Evolutionary conservation across 805 yeast genomes (phyloP), one percentile per base, ranked within the genome.

Genomic region (Torulaspora indica): DNA sequence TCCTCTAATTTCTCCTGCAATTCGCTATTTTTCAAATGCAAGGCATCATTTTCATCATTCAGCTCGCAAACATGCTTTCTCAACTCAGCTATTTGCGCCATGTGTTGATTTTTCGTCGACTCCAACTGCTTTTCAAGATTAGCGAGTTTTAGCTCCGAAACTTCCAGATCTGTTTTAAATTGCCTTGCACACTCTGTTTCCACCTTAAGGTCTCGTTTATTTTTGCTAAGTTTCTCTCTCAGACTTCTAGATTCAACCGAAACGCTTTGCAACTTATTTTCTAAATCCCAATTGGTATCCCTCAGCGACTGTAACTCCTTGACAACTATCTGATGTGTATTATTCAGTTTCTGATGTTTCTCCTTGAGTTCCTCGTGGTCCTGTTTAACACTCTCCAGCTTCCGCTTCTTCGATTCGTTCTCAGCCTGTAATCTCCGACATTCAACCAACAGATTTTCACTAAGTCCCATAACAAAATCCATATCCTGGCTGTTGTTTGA

Each of bases 401-500:
- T 71, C 13, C 60, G 50, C 47, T 74, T 73, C 49, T 73, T 69
- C 49, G 64, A 67, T 42, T 72, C 72, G 58, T 77, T 80, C 46
- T 82, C 87, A 20, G 84, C 81, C 43, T 78, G 82, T 44, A 85
- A 69, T 48, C 82, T 73, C 52, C 90, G 75, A 55, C 89, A 83
- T 60, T 85, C 88, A 35, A 75, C 67, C 13, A 85, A 70, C 49
- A 85, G 66, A 45, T 82, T 82, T 54, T 85, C 91, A 64, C 87
- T 81, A 44, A 85, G 63, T 3, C 85, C 87, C 46, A 83, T 83
- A 12, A 83, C 79, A 57, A 84, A 84, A 57, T 79, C 78, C 69
- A 82, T 78, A 47, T 83, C 85, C 51, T 78, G 78, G 15, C 79
- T 78, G n/a, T 45, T 46, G 46, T 45, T 58, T 32, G 47, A 51